Percentiles rank a stretch among this genome's conserved stretches.
phyloP scores from a whole-genome alignment of 108 stramenopile genomes.

The Mediolabrus comicus region DNA sequence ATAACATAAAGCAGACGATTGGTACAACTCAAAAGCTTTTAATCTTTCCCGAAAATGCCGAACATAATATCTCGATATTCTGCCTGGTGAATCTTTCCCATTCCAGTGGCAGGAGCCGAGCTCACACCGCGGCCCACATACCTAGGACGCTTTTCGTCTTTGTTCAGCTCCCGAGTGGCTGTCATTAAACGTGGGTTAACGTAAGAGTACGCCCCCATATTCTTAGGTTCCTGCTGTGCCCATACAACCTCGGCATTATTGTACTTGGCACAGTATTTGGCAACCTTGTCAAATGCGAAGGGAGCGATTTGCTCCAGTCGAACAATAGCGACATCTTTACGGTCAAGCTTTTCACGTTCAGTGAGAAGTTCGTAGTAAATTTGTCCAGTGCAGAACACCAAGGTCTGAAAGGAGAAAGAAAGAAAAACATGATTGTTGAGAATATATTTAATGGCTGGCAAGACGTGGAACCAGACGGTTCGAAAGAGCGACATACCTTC shows the following conservation, averaged over 20 bases:
- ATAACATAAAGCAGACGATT: not conserved
- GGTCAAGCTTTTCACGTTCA: conserved; percentile 80
- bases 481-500: conserved; percentile 64
- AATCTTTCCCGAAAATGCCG: conserved; percentile 67
- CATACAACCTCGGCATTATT: conserved; percentile 93
- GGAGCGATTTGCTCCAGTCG: conserved; percentile 98
- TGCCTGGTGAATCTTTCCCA: conserved; percentile 81
- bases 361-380: conserved; percentile 97
- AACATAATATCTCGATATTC: conserved; percentile 89
- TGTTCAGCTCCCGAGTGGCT: conserved; percentile 91
- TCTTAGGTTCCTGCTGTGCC: conserved; percentile 96
- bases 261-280: conserved; percentile 74
- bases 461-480: too few species aligned
- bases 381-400: conserved; percentile 97
- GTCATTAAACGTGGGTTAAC: conserved; percentile 92
- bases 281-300: conserved; percentile 96
- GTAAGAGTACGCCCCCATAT: conserved; percentile 97
- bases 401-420: conserved; percentile 41
- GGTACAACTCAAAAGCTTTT: not conserved
- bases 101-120: conserved; percentile 97
- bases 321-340: conserved; percentile 91
- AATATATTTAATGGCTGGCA: not conserved
- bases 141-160: conserved; percentile 81
- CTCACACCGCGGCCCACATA: conserved; percentile 94
- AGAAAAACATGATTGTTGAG: not conserved